Conservation (phyloP, 164 flowering plant genomes). For the Annona squamosa region DNA sequence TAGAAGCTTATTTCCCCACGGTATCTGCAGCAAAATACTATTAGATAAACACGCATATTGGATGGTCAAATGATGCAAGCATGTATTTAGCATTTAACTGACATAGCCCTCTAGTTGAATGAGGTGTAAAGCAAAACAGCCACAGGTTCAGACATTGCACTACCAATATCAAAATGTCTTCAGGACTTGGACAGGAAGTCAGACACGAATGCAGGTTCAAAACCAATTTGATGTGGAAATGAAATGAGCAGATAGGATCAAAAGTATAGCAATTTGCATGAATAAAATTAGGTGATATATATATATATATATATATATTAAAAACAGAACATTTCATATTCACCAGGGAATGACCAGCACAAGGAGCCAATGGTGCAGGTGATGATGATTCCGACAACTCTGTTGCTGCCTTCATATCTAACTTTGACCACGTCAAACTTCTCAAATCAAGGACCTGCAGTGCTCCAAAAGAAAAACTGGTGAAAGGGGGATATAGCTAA, state of each 20-base stretch:
- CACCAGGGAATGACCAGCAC: conserved; percentile 98
- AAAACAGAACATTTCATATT: conserved; percentile 20
- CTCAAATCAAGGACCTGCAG: conserved; percentile 82
- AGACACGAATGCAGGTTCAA: too few relatives aligned
- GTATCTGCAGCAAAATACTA: conserved; percentile 42
- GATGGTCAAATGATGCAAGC: conserved; percentile 9
- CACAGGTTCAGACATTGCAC: too few relatives aligned
- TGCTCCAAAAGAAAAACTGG: conserved; percentile 8
- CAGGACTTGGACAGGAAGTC: too few relatives aligned
- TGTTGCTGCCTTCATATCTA: conserved; percentile 46
- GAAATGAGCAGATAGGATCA: too few relatives aligned
- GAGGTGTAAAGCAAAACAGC: too few relatives aligned
- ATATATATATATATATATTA: neutral
- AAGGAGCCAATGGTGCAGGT: conserved; percentile 41
- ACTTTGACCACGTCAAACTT: conserved; percentile 90
- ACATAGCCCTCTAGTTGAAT: neutral
- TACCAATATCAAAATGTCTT: too few relatives aligned
- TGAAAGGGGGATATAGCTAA: neutral
- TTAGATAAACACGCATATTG: neutral
- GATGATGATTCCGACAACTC: conserved; percentile 46
- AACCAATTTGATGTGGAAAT: too few relatives aligned
- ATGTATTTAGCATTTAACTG: neutral
- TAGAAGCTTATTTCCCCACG: conserved; percentile 94
- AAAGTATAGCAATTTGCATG: too few relatives aligned
- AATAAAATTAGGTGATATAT: neutral